Evolutionary conservation across 108 stramenopile species (phyloP), one percentile per base, ranked within the genome.

Genomic region (Hondaea fermentalgiana): DNA sequence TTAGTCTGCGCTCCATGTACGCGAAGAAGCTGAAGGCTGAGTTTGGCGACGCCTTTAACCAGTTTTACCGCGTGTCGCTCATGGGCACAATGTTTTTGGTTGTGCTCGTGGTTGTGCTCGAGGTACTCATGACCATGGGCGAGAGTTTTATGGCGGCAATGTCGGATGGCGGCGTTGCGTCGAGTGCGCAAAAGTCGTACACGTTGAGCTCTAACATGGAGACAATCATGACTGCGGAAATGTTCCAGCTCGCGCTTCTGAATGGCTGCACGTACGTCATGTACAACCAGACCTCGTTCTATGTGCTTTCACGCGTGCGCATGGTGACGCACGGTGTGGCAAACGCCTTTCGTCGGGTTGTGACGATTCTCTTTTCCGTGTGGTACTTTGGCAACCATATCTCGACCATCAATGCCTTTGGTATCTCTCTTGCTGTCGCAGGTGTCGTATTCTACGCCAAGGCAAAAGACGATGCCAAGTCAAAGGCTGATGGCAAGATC

Each of bases 301-400:
- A 83, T 23, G 76, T 83, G 45, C 76, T 83, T 45, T 53, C 76
- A 3, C 76, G 76, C 25, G 76, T 83, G 45, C 76, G 76, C 45
- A 83, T 83, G 76, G 76, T 83, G 76, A 83, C 76, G n/a, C 76
- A 83, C 51, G 76, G 76, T 45, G 76, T 83, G 45, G 76, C 76
- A 6, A 83, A 83, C 51, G 76, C 76, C 76, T 83, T 83, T 83
- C 76, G 76, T 2, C 45, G 76, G 12, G 51, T 83, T 23, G 76
- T 83, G 45, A 83, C 76, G 6, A 83, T 83, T 28, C 49, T 83
- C 45, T 83, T 83, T 83, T 83, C 76, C 51, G 76, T 83, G 4
- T 83, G 76, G 76, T 83, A 83, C 51, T 83, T 83, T 53, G 76
- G 76, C 16, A 83, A 83, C 5, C 49, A 83, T 0, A 23, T 83